Percentiles rank a stretch among this genome's conserved stretches.
Conservation (phyloP, 768 basidiomycete genomes). For the Filobasidium wieringae region DNA sequence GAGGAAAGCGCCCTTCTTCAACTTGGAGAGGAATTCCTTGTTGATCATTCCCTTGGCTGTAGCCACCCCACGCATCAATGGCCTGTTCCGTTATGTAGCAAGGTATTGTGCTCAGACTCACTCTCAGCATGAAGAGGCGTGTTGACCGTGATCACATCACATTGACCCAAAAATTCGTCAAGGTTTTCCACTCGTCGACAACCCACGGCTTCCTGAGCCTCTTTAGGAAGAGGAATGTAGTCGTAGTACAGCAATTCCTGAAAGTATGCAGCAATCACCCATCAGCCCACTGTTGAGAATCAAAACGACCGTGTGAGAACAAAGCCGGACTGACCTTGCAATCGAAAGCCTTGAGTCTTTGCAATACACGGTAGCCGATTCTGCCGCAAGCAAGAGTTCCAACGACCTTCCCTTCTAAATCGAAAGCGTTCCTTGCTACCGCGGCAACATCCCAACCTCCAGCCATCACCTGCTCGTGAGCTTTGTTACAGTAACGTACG, state of each 20-base stretch:
- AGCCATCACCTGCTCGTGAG: constrained; percentile 62
- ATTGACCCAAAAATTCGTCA: constrained; percentile 48
- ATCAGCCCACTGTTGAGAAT: neutral
- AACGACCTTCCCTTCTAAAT: constrained; percentile 77
- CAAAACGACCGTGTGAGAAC: no score
- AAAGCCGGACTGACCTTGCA: constrained; percentile 45
- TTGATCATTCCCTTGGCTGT: constrained; percentile 63
- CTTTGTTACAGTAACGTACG: neutral
- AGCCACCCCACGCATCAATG: no score
- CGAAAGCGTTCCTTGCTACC: constrained; percentile 69
- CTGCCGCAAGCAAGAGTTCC: constrained; percentile 70
- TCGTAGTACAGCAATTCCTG: constrained; percentile 80
- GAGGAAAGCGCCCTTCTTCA: constrained; percentile 86
- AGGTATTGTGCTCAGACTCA: constrained; percentile 20
- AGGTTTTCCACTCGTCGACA: constrained; percentile 68
- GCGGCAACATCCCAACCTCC: constrained; percentile 82
- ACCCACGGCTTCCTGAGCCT: constrained; percentile 46
- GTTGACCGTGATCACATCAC: constrained; percentile 34
- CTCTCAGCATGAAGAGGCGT: constrained; percentile 11
- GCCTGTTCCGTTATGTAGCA: constrained; percentile 63
- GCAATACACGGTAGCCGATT: constrained; percentile 75
- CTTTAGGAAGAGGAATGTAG: constrained; percentile 56
- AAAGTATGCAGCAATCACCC: no score
- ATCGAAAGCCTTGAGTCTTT: constrained; percentile 54
- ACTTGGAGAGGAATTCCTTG: constrained; percentile 66